Evolutionary conservation across 2,329 filamentous ascomycete species (phyloP).

Genomic region (Paramyrothecium roridum): DNA sequence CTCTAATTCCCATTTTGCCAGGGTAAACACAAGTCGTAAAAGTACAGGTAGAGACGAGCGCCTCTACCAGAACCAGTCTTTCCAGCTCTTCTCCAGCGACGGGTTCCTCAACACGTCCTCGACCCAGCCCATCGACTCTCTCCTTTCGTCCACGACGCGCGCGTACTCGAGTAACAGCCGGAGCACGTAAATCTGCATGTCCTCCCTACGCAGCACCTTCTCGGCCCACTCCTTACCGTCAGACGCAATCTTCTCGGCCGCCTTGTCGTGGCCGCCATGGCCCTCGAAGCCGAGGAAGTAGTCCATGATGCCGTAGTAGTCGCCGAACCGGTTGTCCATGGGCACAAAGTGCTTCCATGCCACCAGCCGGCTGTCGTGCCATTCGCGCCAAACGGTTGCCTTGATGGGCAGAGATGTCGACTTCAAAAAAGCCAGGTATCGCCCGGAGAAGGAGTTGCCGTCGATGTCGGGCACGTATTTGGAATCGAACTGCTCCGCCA

Average conservation of each 20-base stretch:
- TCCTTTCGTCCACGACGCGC: slow-evolving; percentile 47
- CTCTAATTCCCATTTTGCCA: no score
- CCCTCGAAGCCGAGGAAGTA: slow-evolving; percentile 66
- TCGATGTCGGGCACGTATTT: slow-evolving; percentile 78
- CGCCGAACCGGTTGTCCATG: slow-evolving; percentile 70
- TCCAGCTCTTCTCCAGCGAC: slow-evolving; percentile 25
- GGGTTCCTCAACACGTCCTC: slow-evolving; percentile 40
- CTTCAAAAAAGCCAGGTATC: slow-evolving; percentile 66
- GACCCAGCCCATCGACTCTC: slow-evolving; percentile 54
- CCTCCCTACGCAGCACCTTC: slow-evolving; percentile 64
- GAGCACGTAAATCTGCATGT: slow-evolving; percentile 70
- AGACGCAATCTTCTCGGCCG: slow-evolving; percentile 61
- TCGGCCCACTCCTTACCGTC: slow-evolving; percentile 67
- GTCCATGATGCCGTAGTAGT: slow-evolving; percentile 70
- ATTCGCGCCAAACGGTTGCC: slow-evolving; percentile 74
- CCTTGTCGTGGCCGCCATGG: slow-evolving; percentile 47
- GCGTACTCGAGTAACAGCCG: slow-evolving; percentile 64
- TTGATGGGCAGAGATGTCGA: slow-evolving; percentile 73
- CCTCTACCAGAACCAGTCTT: slow-evolving; percentile 15
- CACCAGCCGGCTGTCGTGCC: slow-evolving; percentile 72
- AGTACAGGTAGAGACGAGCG: not conserved
- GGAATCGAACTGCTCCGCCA: slow-evolving; percentile 53
- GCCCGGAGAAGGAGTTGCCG: slow-evolving; percentile 68
- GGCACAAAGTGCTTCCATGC: slow-evolving; percentile 81
- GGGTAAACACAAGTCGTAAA: slow-evolving; percentile 4